Evolutionary conservation across 345 rosid species (phyloP), one percentile per base, ranked within the genome.

Genomic region (Dovyalis caffra): DNA sequence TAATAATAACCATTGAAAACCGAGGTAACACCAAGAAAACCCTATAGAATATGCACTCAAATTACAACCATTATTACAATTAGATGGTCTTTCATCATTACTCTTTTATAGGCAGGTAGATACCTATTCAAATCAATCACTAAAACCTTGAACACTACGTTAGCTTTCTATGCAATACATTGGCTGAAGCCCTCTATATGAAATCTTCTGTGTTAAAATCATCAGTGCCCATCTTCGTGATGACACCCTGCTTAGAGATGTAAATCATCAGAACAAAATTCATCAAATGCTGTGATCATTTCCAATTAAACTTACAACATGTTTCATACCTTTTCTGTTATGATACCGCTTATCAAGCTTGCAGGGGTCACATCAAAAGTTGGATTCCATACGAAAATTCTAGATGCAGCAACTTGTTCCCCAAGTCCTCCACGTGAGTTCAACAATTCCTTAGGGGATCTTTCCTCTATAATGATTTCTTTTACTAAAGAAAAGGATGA

Each of bases 351-450:
- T 32, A 92, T 90, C 64, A 95, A 78, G 69, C 81, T 85, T 34
- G 98, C 98, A 40, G 97, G 95, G 66, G 99, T 91, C 40, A 90
- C 94, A 79, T 95, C 98, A 56, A 95, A 91, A 83, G 99, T 98
- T 7, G 96, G 99, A 79, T 91, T 92, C 99, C 99, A 95, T 64
- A 91, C 98, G 3, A 84, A 76, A 71, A 95, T 88, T 71, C 97
- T 96, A n/a, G 92, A 85, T 56, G 96, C 96, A 38, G 98, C 99
- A n/a, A 95, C 87, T 79, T 91, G 97, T 77, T 95, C 99, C 40
- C 99, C 99, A 4, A 95, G 91, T 68, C 99, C 99, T 80, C 99
- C 98, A 1, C 79, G 90, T 0, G 97, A 49, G 82, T 86, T 64
- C 83, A 92, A 51, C 84, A 95, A 79, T 77, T 95, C 99, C 79